These are phyloP conservation scores for Paramecium tetraurelia DNA, from an alignment of 73 alveolate species.

Conservation along the genomic window DNA sequence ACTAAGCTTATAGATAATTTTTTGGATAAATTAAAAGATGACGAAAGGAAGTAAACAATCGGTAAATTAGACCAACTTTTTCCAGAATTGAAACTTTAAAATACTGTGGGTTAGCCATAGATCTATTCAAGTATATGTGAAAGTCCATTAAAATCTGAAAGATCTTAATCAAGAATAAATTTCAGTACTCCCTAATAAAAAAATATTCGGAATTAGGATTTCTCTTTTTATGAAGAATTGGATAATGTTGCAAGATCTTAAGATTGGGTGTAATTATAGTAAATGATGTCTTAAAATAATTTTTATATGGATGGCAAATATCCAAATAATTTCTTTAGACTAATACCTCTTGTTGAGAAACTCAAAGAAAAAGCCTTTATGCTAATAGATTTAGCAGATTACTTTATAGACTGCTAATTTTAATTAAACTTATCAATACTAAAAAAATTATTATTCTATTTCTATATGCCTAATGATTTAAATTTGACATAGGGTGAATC, in stretches of 20 bases:
- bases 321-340: neutral
- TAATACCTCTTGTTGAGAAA: neutral
- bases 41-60: neutral
- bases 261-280: neutral
- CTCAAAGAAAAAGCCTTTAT: neutral
- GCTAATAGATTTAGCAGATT: neutral
- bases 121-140: neutral
- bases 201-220: neutral
- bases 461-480: neutral
- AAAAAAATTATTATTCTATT: neutral
- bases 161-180: neutral
- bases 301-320: neutral
- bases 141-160: neutral
- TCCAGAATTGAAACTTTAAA: neutral
- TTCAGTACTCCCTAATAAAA: neutral
- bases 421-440: neutral
- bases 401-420: neutral
- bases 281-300: neutral
- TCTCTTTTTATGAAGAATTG: neutral
- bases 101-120: neutral
- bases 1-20: neutral
- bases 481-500: neutral
- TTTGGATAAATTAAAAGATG: neutral
- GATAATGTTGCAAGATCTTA: neutral
- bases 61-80: neutral